These are phyloP conservation scores for Fraxinus dipetala DNA, from an alignment of 305 asterid species.

Conservation along the genomic window DNA sequence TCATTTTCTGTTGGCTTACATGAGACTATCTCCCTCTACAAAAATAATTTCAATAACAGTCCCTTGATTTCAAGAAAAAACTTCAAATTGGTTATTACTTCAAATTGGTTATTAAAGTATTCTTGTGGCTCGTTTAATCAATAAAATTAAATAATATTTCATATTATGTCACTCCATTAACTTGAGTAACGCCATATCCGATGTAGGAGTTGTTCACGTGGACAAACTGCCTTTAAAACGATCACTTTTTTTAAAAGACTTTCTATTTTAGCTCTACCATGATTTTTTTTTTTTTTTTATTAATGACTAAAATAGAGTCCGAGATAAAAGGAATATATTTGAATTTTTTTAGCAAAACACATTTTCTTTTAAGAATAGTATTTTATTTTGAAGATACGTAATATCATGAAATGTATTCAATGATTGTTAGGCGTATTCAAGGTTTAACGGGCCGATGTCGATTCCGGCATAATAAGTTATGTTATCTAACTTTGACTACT, in stretches of 20 bases:
- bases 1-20: neutral
- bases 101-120: neutral
- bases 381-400: neutral
- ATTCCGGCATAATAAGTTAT: neutral
- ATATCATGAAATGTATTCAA: neutral
- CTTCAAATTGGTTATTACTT: neutral
- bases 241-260: neutral
- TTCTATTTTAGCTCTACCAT: neutral
- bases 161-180: neutral
- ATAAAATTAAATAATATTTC: neutral
- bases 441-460: neutral
- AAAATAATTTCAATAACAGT: neutral
- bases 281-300: neutral
- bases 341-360: no score
- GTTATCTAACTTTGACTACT: neutral
- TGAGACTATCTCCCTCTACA: neutral
- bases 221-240: neutral
- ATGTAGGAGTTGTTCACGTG: neutral
- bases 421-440: neutral
- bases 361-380: neutral
- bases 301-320: neutral
- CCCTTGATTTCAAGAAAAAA: neutral
- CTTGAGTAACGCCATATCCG: neutral
- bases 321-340: neutral
- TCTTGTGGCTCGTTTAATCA: neutral